Base-by-base conservation (phyloP, 176 grass and related monocot species). In the Stipa capillata region DNA sequence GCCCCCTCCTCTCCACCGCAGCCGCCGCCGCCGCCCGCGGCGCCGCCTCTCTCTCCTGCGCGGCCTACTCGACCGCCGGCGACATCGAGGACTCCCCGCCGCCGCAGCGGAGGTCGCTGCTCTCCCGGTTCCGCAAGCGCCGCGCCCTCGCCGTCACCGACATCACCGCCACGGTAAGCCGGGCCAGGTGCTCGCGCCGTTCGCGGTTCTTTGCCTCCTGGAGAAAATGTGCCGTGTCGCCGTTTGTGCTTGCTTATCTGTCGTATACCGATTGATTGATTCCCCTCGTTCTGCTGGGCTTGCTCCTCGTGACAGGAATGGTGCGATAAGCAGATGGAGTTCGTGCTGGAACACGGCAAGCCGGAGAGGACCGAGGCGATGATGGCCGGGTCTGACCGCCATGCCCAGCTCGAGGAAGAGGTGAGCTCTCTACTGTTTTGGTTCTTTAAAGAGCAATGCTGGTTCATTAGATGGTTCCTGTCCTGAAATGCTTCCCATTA, bases 271-370 rank as follows among this genome's bases (percentile, higher is more conserved):
- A 70, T 70, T 1, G 3, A 20, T 10, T 48, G 67, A 31, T 47
- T 11, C 25, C 66, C 66, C 65, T 25, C 39, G 1, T 65, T 63
- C 80, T 69, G 28, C 20, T 60, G 56, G n/a, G 0, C 24, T 44
- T 36, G 5, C 31, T 83, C 77, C n/a, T 37, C 55, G 87, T 43
- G 40, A 3, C 44, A 94, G 92, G 92, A 98, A 78, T 98, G 96
- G 92, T 98, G 96, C 73, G 92, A 98, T 23, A 98, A 94, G 81
- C 92, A 93, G 83, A 85, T 89, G 96, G 96, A 94, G 56, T 94
- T 93, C 86, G 74, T 83, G 50, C 89, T 94, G 49, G 43, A 77
- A 2, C 73, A 69, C 44, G 90, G 90, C 53, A 98, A 33, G 28
- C 92, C 96, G 20, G 63, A 79, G 75, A 92, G 50, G 84, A 94